Conservation (phyloP, 1,284 basidiomycete species). For the Ganoderma sp. region DNA sequence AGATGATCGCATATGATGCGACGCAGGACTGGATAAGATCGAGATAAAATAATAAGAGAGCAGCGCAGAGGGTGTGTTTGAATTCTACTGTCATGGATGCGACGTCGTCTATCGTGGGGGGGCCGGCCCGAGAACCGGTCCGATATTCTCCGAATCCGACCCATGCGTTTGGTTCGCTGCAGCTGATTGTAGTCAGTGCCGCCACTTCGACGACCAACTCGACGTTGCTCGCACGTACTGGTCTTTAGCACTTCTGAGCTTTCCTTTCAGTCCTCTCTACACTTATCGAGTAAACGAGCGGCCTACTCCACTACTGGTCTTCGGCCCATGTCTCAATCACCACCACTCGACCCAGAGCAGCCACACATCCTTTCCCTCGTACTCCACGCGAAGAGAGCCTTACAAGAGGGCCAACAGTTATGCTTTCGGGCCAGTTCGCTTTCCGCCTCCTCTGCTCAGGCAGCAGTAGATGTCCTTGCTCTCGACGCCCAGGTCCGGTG, state of each 20-base stretch:
- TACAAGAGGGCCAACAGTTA: slow-evolving; percentile 75
- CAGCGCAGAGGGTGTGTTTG: no score
- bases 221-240: not conserved
- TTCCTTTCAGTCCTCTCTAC: not conserved
- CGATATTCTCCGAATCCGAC: not conserved
- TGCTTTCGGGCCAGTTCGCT: slow-evolving; percentile 67
- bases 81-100: no score
- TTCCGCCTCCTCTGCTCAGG: slow-evolving; percentile 65
- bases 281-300: not conserved
- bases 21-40: slow-evolving; percentile 9
- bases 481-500: slow-evolving; percentile 79
- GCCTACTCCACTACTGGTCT: not conserved
- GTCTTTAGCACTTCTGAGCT: not conserved
- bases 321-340: slow-evolving; percentile 15
- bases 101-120: no score
- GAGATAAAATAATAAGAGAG: slow-evolving; percentile 3
- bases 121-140: not conserved
- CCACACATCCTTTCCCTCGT: slow-evolving; percentile 72
- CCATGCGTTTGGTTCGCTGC: no score
- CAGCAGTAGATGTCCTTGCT: slow-evolving; percentile 70
- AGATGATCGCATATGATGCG: not conserved
- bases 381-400: slow-evolving; percentile 77
- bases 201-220: not conserved
- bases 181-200: not conserved
- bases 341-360: slow-evolving; percentile 28